These are phyloP conservation scores for Neurospora sp. DNA, from an alignment of 495 filamentous ascomycete species.

Conservation along the genomic window DNA sequence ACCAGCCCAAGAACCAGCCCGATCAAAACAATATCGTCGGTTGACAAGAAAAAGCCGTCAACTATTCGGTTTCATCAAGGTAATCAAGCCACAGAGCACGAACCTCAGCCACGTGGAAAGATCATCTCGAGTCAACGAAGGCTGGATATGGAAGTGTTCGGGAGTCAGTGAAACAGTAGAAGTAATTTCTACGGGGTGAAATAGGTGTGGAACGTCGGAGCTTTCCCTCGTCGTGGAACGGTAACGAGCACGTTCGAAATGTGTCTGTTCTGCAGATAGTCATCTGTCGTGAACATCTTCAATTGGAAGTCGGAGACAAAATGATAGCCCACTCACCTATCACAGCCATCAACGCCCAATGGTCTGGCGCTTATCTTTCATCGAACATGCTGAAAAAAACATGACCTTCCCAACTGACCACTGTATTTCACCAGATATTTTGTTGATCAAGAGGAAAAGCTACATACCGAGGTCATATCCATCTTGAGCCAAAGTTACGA, in stretches of 20 bases:
- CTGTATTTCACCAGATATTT: background rate
- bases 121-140: background rate
- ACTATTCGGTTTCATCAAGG: background rate
- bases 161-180: background rate
- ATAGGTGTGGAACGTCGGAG: background rate
- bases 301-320: background rate
- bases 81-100: background rate
- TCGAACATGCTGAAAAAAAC: background rate
- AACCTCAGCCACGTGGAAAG: background rate
- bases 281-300: background rate
- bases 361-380: background rate
- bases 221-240: background rate
- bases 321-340: background rate
- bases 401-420: background rate
- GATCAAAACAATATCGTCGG: background rate
- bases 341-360: background rate
- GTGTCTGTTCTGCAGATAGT: background rate
- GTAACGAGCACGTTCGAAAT: background rate
- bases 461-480: background rate
- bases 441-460: background rate
- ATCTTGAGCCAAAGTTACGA: background rate
- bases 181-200: background rate
- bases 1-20: background rate
- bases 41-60: background rate
- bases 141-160: background rate